phyloP scores from a whole-genome alignment of 306 rosid genomes.

The Adenanthera pavonina region DNA sequence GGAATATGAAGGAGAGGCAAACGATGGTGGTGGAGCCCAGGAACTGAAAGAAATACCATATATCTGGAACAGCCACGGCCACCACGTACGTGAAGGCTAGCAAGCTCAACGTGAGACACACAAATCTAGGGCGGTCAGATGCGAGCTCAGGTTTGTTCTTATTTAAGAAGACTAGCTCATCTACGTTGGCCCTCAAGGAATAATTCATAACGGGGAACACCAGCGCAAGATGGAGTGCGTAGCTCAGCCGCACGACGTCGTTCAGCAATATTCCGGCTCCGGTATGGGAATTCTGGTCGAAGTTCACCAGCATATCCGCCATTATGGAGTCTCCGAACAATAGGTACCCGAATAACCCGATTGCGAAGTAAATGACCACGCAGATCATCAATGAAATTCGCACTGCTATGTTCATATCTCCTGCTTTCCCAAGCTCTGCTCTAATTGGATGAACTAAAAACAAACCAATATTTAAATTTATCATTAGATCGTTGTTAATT shows the following conservation, averaged over 20 bases:
- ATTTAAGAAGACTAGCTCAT: slow-evolving; percentile 56
- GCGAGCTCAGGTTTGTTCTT: slow-evolving; percentile 41
- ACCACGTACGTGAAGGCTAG: slow-evolving; percentile 43
- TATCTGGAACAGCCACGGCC: slow-evolving; percentile 65
- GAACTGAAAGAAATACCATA: slow-evolving; percentile 67
- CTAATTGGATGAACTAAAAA: slow-evolving; percentile 68
- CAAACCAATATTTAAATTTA: not conserved
- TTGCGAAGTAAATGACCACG: slow-evolving; percentile 53
- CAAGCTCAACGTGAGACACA: slow-evolving; percentile 48
- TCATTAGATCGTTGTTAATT: not conserved
- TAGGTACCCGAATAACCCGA: slow-evolving; percentile 67
- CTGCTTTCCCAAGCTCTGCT: slow-evolving; percentile 59
- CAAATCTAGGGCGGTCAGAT: slow-evolving; percentile 51
- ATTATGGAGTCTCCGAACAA: slow-evolving; percentile 62
- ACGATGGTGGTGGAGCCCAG: slow-evolving; percentile 69
- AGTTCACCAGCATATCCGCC: slow-evolving; percentile 62
- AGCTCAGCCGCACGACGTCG: slow-evolving; percentile 54
- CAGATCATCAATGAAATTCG: slow-evolving; percentile 50
- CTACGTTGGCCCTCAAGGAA: slow-evolving; percentile 59
- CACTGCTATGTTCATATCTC: slow-evolving; percentile 49
- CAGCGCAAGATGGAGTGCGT: slow-evolving; percentile 66
- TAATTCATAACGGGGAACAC: slow-evolving; percentile 62
- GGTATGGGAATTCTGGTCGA: slow-evolving; percentile 51
- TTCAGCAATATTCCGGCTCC: slow-evolving; percentile 46
- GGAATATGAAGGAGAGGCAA: slow-evolving; percentile 59